phyloP scores from a whole-genome alignment of 1,284 basidiomycete genomes.

The Omphalotus olearius region DNA sequence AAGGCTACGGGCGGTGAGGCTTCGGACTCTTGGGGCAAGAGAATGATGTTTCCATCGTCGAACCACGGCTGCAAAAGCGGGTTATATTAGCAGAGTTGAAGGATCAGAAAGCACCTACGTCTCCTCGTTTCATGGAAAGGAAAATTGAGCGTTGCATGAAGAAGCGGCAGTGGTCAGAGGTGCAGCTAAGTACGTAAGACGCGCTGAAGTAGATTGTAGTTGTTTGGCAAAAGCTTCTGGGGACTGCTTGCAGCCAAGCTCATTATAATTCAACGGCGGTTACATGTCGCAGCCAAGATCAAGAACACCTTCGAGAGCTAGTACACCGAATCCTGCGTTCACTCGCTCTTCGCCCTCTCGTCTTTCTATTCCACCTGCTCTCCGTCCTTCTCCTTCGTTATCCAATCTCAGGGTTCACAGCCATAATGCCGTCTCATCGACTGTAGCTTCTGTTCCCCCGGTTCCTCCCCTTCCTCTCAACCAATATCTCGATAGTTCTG shows the following conservation, averaged over 20 bases:
- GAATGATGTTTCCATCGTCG: slow-evolving; percentile 54
- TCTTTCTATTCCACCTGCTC: slow-evolving; percentile 69
- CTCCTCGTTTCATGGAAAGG: slow-evolving; percentile 7
- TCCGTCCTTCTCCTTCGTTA: slow-evolving; percentile 39
- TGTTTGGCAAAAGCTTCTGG: background rate
- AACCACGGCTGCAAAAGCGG: slow-evolving; percentile 43
- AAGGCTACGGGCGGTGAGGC: slow-evolving; percentile 34
- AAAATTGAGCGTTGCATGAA: background rate
- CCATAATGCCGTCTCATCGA: slow-evolving; percentile 24
- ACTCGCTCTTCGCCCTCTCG: slow-evolving; percentile 74
- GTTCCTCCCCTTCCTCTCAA: slow-evolving; percentile 21
- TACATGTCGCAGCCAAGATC: slow-evolving; percentile 3
- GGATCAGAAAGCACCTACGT: slow-evolving; percentile 2
- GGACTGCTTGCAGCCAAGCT: background rate
- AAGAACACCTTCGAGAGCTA: slow-evolving; percentile 7
- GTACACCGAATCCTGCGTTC: slow-evolving; percentile 81
- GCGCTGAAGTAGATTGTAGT: background rate
- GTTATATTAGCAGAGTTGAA: slow-evolving; percentile 6
- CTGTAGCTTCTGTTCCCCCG: slow-evolving; percentile 19
- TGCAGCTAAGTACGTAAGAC: no score
- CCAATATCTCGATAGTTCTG: slow-evolving; percentile 48
- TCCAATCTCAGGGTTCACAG: slow-evolving; percentile 44
- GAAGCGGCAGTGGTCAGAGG: background rate
- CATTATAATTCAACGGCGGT: background rate
- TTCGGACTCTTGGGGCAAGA: slow-evolving; percentile 31